Percentiles rank a stretch among this genome's conserved stretches.
These are phyloP conservation scores for Cystoderma amianthinum DNA, from an alignment of 768 basidiomycete genomes.

Conservation along the genomic window DNA sequence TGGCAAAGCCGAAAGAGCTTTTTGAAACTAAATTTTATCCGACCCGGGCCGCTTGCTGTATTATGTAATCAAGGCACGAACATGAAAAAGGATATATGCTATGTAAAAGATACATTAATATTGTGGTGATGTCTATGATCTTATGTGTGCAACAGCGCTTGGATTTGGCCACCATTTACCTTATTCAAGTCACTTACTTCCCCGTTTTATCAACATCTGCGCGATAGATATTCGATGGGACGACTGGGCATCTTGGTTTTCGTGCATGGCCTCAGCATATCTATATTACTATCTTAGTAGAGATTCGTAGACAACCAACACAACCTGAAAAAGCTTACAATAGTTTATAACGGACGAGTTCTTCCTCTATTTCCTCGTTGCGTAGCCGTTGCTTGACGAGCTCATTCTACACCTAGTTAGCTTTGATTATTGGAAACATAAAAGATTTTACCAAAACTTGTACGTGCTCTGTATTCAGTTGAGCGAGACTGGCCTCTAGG, in stretches of 20 bases:
- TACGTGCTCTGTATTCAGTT: constrained; percentile 80
- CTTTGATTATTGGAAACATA: background rate
- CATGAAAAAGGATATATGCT: no score
- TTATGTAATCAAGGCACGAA: no score
- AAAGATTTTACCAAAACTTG: constrained; percentile 48
- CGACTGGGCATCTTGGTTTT: constrained; percentile 64
- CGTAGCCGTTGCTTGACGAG: constrained; percentile 83
- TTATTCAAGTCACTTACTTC: constrained; percentile 24
- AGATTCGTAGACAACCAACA: constrained; percentile 7
- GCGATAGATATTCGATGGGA: constrained; percentile 54
- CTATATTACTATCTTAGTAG: no score
- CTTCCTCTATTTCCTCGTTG: constrained; percentile 89
- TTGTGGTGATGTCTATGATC: no score
- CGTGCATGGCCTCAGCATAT: constrained; percentile 74
- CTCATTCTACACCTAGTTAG: constrained; percentile 55
- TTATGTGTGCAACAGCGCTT: no score
- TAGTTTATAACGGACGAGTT: constrained; percentile 92
- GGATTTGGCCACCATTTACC: no score
- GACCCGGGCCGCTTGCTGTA: no score
- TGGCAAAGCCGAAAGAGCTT: no score
- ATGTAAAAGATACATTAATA: no score
- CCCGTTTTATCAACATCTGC: constrained; percentile 35
- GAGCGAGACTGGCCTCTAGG: constrained; percentile 72
- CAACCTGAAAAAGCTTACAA: constrained; percentile 52
- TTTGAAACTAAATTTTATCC: no score